Conservation (phyloP, 805 yeast species). For the Metschnikowia proteae region DNA sequence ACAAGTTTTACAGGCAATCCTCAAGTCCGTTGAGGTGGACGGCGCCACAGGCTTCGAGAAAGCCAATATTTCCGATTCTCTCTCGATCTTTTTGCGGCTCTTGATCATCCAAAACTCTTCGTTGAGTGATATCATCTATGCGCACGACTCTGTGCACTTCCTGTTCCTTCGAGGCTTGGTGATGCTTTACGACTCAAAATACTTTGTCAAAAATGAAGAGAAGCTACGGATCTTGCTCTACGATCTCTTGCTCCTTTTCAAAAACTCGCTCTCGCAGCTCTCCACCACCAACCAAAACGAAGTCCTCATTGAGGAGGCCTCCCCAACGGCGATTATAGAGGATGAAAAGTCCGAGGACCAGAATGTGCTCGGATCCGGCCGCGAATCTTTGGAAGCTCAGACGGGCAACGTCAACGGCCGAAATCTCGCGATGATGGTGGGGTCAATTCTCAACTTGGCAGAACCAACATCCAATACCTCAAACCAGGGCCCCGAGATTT, state of each 20-base stretch:
- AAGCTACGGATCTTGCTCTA: constrained; percentile 54
- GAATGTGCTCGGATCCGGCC: constrained; percentile 1
- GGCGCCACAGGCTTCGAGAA: constrained; percentile 4
- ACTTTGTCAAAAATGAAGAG: constrained; percentile 35
- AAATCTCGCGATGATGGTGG: constrained; percentile 6
- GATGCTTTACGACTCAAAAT: constrained; percentile 41
- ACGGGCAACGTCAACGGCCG: neutral
- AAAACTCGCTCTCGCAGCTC: constrained; percentile 30
- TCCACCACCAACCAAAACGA: constrained; percentile 8
- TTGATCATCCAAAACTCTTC: constrained; percentile 55
- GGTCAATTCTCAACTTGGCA: constrained; percentile 27
- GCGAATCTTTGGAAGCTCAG: neutral
- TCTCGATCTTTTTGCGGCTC: constrained; percentile 50
- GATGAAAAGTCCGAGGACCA: neutral
- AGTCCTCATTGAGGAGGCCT: constrained; percentile 7
- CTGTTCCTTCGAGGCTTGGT: constrained; percentile 47
- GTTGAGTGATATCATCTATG: constrained; percentile 41
- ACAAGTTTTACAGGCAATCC: constrained; percentile 21
- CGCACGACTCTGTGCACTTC: constrained; percentile 41
- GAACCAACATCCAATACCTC: constrained; percentile 27
- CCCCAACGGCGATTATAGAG: neutral
- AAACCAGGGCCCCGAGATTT: constrained; percentile 10
- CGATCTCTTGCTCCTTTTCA: constrained; percentile 55
- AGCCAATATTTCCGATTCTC: constrained; percentile 23
- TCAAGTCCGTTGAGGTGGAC: constrained; percentile 14